Percentiles rank a stretch among this genome's conserved stretches.
phyloP scores from a whole-genome alignment of 2,329 filamentous ascomycete genomes.

The Stemphylium vesicarium region DNA sequence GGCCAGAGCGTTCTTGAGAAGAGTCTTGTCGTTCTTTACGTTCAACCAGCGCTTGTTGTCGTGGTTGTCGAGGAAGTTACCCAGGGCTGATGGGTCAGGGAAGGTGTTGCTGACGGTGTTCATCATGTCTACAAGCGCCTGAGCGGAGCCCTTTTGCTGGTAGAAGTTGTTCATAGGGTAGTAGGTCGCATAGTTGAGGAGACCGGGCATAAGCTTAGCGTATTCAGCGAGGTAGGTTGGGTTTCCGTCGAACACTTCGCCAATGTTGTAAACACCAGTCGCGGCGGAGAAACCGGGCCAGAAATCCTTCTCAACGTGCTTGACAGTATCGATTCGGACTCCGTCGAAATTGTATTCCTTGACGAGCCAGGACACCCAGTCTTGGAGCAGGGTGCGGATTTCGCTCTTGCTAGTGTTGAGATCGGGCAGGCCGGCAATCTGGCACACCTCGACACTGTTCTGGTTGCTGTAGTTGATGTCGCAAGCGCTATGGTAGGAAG shows the following conservation, averaged over 20 bases:
- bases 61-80: slow-evolving; percentile 51
- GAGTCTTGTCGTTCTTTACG: slow-evolving; percentile 43
- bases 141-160: slow-evolving; percentile 39
- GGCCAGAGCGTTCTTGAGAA: slow-evolving; percentile 49
- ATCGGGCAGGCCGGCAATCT: slow-evolving; percentile 41
- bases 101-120: slow-evolving; percentile 41
- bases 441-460: slow-evolving; percentile 39
- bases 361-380: slow-evolving; percentile 42
- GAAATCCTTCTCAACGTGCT: slow-evolving; percentile 66
- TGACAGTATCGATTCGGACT: slow-evolving; percentile 66
- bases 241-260: slow-evolving; percentile 65
- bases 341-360: slow-evolving; percentile 55
- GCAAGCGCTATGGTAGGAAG: slow-evolving; percentile 36
- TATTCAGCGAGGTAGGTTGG: slow-evolving; percentile 61
- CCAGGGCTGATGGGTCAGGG: slow-evolving; percentile 45
- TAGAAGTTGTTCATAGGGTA: slow-evolving; percentile 49
- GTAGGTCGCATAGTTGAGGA: slow-evolving; percentile 66
- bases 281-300: slow-evolving; percentile 61
- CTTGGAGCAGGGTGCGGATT: slow-evolving; percentile 32
- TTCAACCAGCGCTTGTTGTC: slow-evolving; percentile 49
- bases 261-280: slow-evolving; percentile 65
- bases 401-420: slow-evolving; percentile 34
- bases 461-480: slow-evolving; percentile 43
- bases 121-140: slow-evolving; percentile 45
- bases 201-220: slow-evolving; percentile 61